Percentiles rank a stretch among this genome's conserved stretches.
These are phyloP conservation scores for Eucalyptus erythrocorys DNA, from an alignment of 345 rosid genomes.

Conservation along the genomic window DNA sequence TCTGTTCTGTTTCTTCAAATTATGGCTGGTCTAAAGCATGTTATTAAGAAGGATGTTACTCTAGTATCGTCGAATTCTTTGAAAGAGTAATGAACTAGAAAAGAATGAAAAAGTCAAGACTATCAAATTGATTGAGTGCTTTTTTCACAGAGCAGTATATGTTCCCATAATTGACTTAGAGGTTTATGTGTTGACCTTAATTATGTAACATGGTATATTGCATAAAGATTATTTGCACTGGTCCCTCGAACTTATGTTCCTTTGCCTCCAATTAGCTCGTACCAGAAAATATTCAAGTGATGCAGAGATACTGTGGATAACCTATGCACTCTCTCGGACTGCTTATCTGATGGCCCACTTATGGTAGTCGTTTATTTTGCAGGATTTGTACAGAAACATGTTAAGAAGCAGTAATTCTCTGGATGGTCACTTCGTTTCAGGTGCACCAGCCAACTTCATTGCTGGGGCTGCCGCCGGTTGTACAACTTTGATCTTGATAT, in stretches of 20 bases:
- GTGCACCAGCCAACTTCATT: slow-evolving; percentile 71
- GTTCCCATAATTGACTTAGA: not conserved
- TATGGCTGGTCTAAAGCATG: not conserved
- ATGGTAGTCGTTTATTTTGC: not conserved
- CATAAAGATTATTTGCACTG: not conserved
- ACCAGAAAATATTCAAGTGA: not conserved
- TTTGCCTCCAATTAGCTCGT: not conserved
- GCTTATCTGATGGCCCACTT: not conserved
- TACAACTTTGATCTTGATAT: slow-evolving; percentile 61
- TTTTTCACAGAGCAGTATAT: not conserved
- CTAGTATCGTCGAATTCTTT: not conserved
- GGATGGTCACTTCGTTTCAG: slow-evolving; percentile 39
- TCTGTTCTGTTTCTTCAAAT: not conserved
- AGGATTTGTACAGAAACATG: slow-evolving; percentile 76
- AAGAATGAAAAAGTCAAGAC: not conserved
- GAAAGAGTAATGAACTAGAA: not conserved
- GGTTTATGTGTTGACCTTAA: not conserved
- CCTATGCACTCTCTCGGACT: not conserved
- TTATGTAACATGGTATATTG: not conserved
- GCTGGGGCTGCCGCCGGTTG: slow-evolving; percentile 97
- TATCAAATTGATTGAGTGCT: not conserved
- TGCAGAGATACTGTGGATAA: not conserved
- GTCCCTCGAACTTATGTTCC: not conserved
- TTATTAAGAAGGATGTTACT: not conserved
- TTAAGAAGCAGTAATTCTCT: slow-evolving; percentile 39